phyloP scores from a whole-genome alignment of 257 asterid species.

The Fraxinus americana region DNA sequence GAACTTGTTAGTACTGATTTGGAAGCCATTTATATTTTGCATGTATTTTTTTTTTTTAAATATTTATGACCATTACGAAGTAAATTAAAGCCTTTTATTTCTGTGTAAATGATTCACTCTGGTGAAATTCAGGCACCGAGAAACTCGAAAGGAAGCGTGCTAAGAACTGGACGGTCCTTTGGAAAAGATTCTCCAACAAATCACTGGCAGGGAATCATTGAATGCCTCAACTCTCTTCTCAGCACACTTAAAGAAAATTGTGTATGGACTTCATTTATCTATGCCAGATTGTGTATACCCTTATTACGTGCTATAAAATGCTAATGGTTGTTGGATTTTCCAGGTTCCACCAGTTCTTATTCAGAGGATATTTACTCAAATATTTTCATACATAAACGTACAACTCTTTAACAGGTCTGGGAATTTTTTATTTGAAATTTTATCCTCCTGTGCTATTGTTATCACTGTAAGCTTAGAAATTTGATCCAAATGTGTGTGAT shows the following conservation, averaged over 20 bases:
- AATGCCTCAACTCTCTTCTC: constrained; percentile 86
- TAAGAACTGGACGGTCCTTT: constrained; percentile 88
- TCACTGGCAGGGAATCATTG: constrained; percentile 92
- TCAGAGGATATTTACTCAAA: constrained; percentile 86
- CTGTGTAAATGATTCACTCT: background rate
- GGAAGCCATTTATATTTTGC: background rate
- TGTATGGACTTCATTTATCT: constrained; percentile 45
- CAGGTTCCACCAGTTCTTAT: constrained; percentile 95
- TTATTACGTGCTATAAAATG: constrained; percentile 19
- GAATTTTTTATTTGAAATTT: background rate
- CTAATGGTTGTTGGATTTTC: constrained; percentile 38
- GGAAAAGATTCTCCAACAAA: constrained; percentile 74
- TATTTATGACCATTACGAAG: background rate
- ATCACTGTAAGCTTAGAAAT: constrained; percentile 11
- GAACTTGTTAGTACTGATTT: background rate
- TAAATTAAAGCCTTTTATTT: background rate
- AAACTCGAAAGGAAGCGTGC: constrained; percentile 71
- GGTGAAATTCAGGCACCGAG: constrained; percentile 80
- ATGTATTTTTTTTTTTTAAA: background rate
- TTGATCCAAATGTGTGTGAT: constrained; percentile 10
- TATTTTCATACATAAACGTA: constrained; percentile 79
- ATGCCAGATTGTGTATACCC: background rate
- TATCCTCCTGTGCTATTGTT: background rate
- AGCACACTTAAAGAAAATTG: constrained; percentile 83
- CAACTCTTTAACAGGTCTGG: constrained; percentile 91